phyloP scores from a whole-genome alignment of 139 green algal species.

The Bryopsis sp. region DNA sequence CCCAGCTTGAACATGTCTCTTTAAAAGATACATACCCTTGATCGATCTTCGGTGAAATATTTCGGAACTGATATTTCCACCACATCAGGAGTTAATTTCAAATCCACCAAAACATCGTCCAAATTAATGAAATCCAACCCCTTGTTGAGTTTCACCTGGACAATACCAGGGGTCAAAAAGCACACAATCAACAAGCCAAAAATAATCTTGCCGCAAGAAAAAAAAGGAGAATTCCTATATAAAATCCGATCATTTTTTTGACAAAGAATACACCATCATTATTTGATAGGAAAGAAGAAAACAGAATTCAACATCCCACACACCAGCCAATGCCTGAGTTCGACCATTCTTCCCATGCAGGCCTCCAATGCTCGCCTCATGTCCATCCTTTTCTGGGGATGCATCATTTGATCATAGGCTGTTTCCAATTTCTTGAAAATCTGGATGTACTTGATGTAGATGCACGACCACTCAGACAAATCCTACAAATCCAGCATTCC shows the following conservation, averaged over 20 bases:
- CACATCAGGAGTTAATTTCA: conserved; percentile 72
- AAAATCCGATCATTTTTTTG: too few relatives aligned
- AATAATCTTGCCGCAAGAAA: too few relatives aligned
- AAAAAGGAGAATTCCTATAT: too few relatives aligned
- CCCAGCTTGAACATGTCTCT: not conserved
- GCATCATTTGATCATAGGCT: conserved; percentile 75
- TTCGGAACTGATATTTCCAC: conserved; percentile 71
- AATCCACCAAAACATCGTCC: conserved; percentile 70
- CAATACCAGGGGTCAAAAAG: not conserved
- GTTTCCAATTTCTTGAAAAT: conserved; percentile 71
- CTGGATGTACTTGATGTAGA: conserved; percentile 86
- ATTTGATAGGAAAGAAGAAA: too few relatives aligned
- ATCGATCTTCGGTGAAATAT: conserved; percentile 65
- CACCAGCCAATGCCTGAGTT: conserved; percentile 46
- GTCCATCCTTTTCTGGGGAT: conserved; percentile 79
- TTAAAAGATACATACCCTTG: conserved; percentile 21
- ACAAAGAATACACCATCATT: too few relatives aligned
- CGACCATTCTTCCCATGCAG: conserved; percentile 69
- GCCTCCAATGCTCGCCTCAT: conserved; percentile 71
- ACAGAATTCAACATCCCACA: not conserved
- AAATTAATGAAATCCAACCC: conserved; percentile 68
- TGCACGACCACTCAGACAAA: conserved; percentile 63
- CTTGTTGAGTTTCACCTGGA: conserved; percentile 56
- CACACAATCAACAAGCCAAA: too few relatives aligned
- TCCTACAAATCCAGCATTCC: conserved; percentile 31